Evolutionary conservation across 2,329 filamentous ascomycete species (phyloP), one percentile per base, ranked within the genome.

Genomic region (Colletotrichum sp.): DNA sequence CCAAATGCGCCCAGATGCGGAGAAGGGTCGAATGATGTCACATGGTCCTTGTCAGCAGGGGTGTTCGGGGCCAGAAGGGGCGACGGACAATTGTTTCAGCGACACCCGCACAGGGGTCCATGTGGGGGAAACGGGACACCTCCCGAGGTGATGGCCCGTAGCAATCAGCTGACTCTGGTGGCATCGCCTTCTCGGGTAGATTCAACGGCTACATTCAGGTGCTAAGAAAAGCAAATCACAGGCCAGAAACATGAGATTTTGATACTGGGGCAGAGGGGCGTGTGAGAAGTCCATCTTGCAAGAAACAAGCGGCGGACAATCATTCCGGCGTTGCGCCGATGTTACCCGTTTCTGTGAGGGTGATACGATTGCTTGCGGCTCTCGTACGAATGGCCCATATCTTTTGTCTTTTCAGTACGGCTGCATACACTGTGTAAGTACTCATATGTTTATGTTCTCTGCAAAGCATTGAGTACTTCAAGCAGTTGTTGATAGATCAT

Each of bases 1-100:
- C 64, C 73, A 69, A 75, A 73, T 73, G 64, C 52, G 72, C 57
- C 62, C 64, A 75, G 36, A 72, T 77, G 75, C 75, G 75, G 75
- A 77, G 75, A 77, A 77, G 64, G 22, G 55, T 75, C 64, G 39
- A 26, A 77, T 77, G 75, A 77, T 77, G 75, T 77, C 75, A 77
- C 68, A 62, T 73, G n/a, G 15, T 48, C 34, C 36, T 63, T n/a
- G 13, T 28, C 22, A 48, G 18, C 73, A 60, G 59, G 70, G 69
- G 69, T 73, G 15, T 18, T 22, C 8, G 15, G 36, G 28, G 13
- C 30, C 52, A 32, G 48, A 24, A 32, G 34, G 24, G 26, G 13
- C 26, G 18, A 30, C 64, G 73, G 64, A 73, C 16, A 59, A 75
- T 60, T 52, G 34, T 75, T 75, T 39, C 62, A 64, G 62, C 62